Base-by-base conservation (phyloP, 129 eudicot species). In the Mikania micrantha region DNA sequence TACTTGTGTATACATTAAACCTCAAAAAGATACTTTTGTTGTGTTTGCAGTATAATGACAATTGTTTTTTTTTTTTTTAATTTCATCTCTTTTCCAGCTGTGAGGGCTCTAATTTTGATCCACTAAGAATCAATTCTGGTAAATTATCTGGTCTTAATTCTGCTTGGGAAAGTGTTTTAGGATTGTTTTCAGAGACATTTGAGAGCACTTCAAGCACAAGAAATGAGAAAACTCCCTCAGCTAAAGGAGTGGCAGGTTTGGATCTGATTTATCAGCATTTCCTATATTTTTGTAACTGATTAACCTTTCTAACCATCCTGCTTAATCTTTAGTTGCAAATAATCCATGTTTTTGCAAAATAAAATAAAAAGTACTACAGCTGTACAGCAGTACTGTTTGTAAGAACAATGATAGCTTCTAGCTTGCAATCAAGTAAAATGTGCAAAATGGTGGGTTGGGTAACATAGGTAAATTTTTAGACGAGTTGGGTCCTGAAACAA, bases 221-320 rank as follows among this genome's bases (percentile, higher is more conserved):
- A 78, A 84, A 80, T 57, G 97, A 86, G 5, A 90, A 83, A 58
- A 41, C 85, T 63, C 77, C 97, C 54, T 82, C 97, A 31, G 19
- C 82, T 64, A 81, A 79, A 76, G 97, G 97, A 71, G 90, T 61
- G 1, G 97, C 97, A 83, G 92, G 97, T 91, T 34, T 60, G 21
- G 64, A 36, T 77, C 64, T 53, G 11, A 22, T 62, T 58, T 47
- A 9, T 47, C 3, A 38, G 38, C 64, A 36, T 27, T 71, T 47
- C 17, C 17, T 47, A 16, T 9, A 47, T 24, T 44, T 53, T 45
- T 5, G 13, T n/a, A 9, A 22, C 70, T 56, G n/a, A 16, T 54
- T 40, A n/a, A 56, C 10, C 36, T 61, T 48, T 28, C 27, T 4
- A 13, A 27, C 65, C 58, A 32, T 56, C 40, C 5, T 65, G 28